Evolutionary conservation across 352 stramenopile species (phyloP).

Genomic region (Pythium oligandrum): DNA sequence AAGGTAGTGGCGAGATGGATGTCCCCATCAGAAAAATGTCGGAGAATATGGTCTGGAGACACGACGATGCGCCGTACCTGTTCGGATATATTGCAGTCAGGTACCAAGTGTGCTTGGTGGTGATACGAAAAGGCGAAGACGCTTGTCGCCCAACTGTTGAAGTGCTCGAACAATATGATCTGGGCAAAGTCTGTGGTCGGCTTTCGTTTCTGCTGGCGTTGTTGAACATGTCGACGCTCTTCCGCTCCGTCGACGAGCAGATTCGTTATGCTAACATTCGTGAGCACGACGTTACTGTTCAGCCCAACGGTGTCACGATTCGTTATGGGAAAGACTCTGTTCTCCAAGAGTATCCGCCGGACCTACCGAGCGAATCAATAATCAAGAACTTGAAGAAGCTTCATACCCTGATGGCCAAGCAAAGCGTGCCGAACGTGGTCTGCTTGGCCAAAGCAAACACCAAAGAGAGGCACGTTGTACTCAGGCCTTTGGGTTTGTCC

Average conservation of each 20-base stretch:
- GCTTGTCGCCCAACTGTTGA: constrained; percentile 13
- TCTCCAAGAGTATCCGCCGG: constrained; percentile 3
- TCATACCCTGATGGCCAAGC: constrained; percentile 5
- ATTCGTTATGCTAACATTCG: constrained; percentile 4
- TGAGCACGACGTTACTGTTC: constrained; percentile 1
- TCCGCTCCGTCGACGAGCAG: constrained; percentile 5
- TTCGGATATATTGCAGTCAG: constrained; percentile 24
- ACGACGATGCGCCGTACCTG: constrained; percentile 18
- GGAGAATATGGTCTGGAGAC: constrained; percentile 20
- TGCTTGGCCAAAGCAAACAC: constrained; percentile 2
- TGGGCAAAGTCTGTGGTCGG: constrained; percentile 10
- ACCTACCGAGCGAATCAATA: background rate
- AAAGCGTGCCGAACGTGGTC: constrained; percentile 9
- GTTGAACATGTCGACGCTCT: constrained; percentile 25
- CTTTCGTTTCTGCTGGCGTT: constrained; percentile 24
- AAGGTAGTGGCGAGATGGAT: constrained; percentile 8
- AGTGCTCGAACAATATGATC: constrained; percentile 20
- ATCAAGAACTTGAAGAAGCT: constrained; percentile 5
- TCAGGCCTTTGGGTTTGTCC: constrained; percentile 6
- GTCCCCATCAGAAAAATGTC: constrained; percentile 17
- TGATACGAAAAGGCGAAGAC: constrained; percentile 11
- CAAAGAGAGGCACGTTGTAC: constrained; percentile 11
- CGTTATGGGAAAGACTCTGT: constrained; percentile 3
- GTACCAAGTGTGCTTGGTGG: constrained; percentile 17
- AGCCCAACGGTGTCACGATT: constrained; percentile 1